These are phyloP conservation scores for Chaetomiaceae sp. DNA, from an alignment of 2,329 filamentous ascomycete genomes.

Conservation along the genomic window DNA sequence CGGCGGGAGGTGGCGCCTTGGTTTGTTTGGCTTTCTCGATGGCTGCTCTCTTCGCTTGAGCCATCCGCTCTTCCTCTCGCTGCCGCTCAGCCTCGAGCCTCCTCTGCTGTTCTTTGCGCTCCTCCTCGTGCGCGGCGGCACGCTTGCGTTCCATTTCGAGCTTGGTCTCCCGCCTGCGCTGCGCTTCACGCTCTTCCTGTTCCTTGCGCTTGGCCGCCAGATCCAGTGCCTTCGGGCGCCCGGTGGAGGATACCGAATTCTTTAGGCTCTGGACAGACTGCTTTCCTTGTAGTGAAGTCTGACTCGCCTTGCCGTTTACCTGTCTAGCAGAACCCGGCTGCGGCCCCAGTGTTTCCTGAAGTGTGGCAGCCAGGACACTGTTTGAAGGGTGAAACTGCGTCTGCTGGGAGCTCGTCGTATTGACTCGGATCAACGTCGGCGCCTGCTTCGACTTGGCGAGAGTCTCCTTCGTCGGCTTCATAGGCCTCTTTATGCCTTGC, in stretches of 20 bases:
- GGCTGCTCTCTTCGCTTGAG: slow-evolving; percentile 43
- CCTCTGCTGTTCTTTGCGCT: slow-evolving; percentile 52
- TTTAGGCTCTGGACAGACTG: slow-evolving; percentile 56
- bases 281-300: slow-evolving; percentile 56
- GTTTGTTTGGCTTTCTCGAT: slow-evolving; percentile 62
- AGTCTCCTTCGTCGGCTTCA: slow-evolving; percentile 57
- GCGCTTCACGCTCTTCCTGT: slow-evolving; percentile 72
- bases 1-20: slow-evolving; percentile 54
- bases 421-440: slow-evolving; percentile 67
- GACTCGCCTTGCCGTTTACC: slow-evolving; percentile 60
- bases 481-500: slow-evolving; percentile 50
- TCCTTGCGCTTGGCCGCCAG: slow-evolving; percentile 77
- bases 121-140: slow-evolving; percentile 59
- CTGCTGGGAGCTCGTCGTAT: slow-evolving; percentile 55
- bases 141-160: slow-evolving; percentile 74
- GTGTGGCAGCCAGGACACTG: slow-evolving; percentile 49
- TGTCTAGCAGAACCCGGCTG: slow-evolving; percentile 33
- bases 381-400: slow-evolving; percentile 55
- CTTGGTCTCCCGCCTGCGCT: slow-evolving; percentile 75
- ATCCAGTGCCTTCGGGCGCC: slow-evolving; percentile 65
- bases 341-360: slow-evolving; percentile 48
- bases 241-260: slow-evolving; percentile 55
- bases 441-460: slow-evolving; percentile 56
- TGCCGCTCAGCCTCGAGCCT: slow-evolving; percentile 58
- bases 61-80: slow-evolving; percentile 54